Conservation (phyloP, 2,329 filamentous ascomycete species). For the Fusarium cyanostomum region DNA sequence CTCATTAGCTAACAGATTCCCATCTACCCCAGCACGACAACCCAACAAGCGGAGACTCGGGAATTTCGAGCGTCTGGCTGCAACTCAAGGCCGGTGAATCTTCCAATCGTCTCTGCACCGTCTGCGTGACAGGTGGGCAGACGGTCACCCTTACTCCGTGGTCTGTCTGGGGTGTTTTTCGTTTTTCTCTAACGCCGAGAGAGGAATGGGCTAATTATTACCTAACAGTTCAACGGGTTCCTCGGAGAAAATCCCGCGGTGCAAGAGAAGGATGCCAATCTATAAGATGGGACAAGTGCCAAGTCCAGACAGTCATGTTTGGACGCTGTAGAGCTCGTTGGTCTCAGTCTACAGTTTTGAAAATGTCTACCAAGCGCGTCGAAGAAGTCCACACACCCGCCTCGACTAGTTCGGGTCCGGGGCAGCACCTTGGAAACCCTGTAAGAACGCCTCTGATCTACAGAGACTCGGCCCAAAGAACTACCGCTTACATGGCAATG, state of each 20-base stretch:
- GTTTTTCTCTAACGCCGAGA: background rate
- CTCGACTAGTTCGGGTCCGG: background rate
- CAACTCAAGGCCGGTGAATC: background rate
- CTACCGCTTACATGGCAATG: background rate
- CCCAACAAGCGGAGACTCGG: background rate
- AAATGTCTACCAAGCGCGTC: constrained; percentile 19
- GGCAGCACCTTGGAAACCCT: constrained; percentile 18
- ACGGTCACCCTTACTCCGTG: background rate
- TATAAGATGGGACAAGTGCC: constrained; percentile 17
- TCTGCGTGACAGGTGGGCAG: background rate
- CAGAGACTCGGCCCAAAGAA: background rate
- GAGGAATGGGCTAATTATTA: constrained; percentile 19
- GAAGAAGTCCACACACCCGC: constrained; percentile 18
- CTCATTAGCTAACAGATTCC: constrained; percentile 31
- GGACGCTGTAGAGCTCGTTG: background rate
- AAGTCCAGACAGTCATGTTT: background rate
- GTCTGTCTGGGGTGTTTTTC: constrained; percentile 3
- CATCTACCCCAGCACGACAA: background rate
- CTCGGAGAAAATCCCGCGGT: background rate
- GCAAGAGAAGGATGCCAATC: background rate
- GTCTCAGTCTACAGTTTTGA: no score
- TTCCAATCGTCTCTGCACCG: background rate
- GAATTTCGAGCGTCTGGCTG: background rate
- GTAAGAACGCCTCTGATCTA: background rate
- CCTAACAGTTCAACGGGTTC: constrained; percentile 13